Conservation (phyloP, 768 basidiomycete species). For the Hygrophorus russula region DNA sequence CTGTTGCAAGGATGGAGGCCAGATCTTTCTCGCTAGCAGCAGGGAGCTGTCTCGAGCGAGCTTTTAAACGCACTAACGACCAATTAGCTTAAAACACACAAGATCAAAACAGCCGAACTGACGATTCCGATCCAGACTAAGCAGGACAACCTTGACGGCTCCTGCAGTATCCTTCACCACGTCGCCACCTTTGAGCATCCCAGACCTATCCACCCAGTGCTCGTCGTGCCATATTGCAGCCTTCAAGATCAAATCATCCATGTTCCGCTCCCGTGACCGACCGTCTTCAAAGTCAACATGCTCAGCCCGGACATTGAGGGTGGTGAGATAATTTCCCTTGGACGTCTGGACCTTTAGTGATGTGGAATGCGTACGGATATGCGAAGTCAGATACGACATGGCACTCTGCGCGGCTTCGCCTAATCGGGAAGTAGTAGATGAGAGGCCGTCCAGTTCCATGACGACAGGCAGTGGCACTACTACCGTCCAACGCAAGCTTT, state of each 20-base stretch:
- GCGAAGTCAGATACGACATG: constrained; percentile 61
- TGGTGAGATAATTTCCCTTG: constrained; percentile 85
- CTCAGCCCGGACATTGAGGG: constrained; percentile 75
- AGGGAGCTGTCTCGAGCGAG: constrained; percentile 74
- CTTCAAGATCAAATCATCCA: constrained; percentile 93
- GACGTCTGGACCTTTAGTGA: constrained; percentile 93
- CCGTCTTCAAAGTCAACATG: constrained; percentile 58
- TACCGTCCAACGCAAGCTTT: constrained; percentile 76
- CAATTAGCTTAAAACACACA: constrained; percentile 9
- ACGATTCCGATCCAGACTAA: constrained; percentile 91
- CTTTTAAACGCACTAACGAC: constrained; percentile 73
- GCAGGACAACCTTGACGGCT: constrained; percentile 74
- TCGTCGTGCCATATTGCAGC: constrained; percentile 90
- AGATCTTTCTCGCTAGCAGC: constrained; percentile 84
- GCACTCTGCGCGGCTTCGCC: constrained; percentile 68
- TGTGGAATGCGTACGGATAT: constrained; percentile 60
- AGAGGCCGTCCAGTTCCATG: constrained; percentile 94
- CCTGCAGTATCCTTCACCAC: constrained; percentile 26
- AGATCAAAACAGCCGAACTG: constrained; percentile 21
- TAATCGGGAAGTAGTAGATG: constrained; percentile 47
- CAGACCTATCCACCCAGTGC: constrained; percentile 82
- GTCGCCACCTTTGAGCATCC: constrained; percentile 41
- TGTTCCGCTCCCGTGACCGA: constrained; percentile 47
- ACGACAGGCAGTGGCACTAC: constrained; percentile 89
- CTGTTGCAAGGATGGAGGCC: constrained; percentile 42